These are phyloP conservation scores for Pelargonium fulgidum DNA, from an alignment of 441 rosid species.

Conservation along the genomic window DNA sequence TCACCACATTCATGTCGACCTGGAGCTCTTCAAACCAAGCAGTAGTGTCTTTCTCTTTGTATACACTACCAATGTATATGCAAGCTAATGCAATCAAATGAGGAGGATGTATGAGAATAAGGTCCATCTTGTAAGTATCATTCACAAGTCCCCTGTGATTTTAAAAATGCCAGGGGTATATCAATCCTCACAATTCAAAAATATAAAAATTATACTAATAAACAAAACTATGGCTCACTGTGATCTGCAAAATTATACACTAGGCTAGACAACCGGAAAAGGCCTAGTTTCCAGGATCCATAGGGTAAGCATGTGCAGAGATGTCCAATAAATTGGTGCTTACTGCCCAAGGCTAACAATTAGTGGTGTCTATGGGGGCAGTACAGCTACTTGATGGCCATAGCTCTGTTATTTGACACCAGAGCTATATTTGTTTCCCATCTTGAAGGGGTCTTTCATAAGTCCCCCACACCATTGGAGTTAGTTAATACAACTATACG, in stretches of 20 bases:
- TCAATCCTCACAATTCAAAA: slow-evolving; percentile 4
- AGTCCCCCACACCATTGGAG: neutral
- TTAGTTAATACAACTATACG: neutral
- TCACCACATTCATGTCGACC: slow-evolving; percentile 89
- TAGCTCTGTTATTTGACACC: neutral
- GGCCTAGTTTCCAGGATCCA: neutral
- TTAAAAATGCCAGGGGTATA: slow-evolving; percentile 8
- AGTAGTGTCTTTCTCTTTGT: slow-evolving; percentile 64
- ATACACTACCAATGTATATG: slow-evolving; percentile 70
- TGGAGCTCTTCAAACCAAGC: slow-evolving; percentile 96
- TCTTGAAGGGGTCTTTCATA: neutral
- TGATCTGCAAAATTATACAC: neutral
- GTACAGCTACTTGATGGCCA: neutral
- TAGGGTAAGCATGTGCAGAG: too few species aligned
- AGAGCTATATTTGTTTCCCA: neutral
- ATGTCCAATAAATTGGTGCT: too few species aligned
- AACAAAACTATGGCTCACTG: neutral
- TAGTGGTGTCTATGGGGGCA: neutral
- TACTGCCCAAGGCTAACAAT: too few species aligned
- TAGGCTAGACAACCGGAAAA: neutral
- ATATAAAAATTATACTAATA: neutral
- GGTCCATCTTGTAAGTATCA: slow-evolving; percentile 94
- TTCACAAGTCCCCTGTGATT: slow-evolving; percentile 81
- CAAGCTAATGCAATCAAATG: slow-evolving; percentile 82
- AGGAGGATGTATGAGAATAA: slow-evolving; percentile 80